These are phyloP conservation scores for Fusarium udum DNA, from an alignment of 2,329 filamentous ascomycete genomes.

Conservation along the genomic window DNA sequence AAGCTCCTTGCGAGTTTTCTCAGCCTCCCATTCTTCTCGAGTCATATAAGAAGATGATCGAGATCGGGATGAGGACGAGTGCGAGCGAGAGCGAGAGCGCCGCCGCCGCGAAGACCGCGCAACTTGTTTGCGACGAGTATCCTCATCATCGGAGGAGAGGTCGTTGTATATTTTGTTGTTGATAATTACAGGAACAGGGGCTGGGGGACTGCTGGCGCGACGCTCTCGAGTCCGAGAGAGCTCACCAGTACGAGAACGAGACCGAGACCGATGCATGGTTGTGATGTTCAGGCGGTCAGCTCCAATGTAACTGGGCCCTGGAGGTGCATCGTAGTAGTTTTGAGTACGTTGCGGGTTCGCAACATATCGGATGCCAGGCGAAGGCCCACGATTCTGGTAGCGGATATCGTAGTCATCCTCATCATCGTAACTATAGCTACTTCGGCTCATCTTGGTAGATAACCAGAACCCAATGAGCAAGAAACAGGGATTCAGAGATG, in stretches of 20 bases:
- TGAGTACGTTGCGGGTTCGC: slow-evolving; percentile 52
- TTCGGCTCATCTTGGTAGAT: slow-evolving; percentile 41
- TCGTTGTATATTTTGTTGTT: slow-evolving; percentile 66
- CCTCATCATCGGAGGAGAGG: slow-evolving; percentile 53
- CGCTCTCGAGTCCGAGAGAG: slow-evolving; percentile 61
- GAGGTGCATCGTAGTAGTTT: slow-evolving; percentile 50
- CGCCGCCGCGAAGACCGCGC: slow-evolving; percentile 39
- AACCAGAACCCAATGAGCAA: background rate
- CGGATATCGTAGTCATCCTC: slow-evolving; percentile 66
- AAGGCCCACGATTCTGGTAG: slow-evolving; percentile 54
- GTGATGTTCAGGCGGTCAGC: slow-evolving; percentile 59
- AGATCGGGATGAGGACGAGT: slow-evolving; percentile 49
- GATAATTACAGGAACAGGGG: slow-evolving; percentile 60
- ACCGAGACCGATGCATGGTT: slow-evolving; percentile 48
- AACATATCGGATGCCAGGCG: slow-evolving; percentile 58
- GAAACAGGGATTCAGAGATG: background rate
- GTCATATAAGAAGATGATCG: slow-evolving; percentile 52
- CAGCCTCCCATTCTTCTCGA: slow-evolving; percentile 55
- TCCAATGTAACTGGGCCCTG: slow-evolving; percentile 54
- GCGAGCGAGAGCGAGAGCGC: slow-evolving; percentile 47
- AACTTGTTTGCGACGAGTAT: slow-evolving; percentile 46
- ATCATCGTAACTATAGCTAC: slow-evolving; percentile 58
- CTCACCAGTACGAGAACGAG: slow-evolving; percentile 44
- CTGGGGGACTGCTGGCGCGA: slow-evolving; percentile 54
- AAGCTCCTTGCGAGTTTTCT: slow-evolving; percentile 54